phyloP scores from a whole-genome alignment of 495 filamentous ascomycete genomes.

The Penicillium roqueforti region DNA sequence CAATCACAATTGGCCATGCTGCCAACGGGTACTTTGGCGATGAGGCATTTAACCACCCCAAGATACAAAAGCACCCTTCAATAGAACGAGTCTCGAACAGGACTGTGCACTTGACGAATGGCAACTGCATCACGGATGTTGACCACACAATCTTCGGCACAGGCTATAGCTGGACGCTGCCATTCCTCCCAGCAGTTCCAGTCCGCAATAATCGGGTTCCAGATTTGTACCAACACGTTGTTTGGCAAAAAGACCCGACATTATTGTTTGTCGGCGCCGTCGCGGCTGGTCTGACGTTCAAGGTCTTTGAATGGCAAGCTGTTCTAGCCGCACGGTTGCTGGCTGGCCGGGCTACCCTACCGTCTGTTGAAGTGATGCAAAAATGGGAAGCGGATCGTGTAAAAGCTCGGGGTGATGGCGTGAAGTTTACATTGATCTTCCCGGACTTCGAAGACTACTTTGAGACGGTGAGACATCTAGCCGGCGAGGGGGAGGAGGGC shows the following conservation, averaged over 20 bases:
- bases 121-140: constrained; percentile 28
- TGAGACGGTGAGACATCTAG: constrained; percentile 13
- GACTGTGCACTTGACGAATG: constrained; percentile 32
- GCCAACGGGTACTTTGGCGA: neutral
- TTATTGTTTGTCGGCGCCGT: constrained; percentile 16
- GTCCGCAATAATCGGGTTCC: constrained; percentile 12
- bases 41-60: constrained; percentile 4
- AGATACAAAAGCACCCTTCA: neutral
- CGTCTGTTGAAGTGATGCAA: constrained; percentile 26
- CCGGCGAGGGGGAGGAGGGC: neutral
- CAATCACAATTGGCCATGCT: neutral
- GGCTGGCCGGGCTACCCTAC: constrained; percentile 36
- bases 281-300: constrained; percentile 39
- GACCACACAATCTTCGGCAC: constrained; percentile 38
- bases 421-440: constrained; percentile 33
- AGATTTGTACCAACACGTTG: constrained; percentile 17
- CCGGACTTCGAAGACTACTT: constrained; percentile 48
- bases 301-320: constrained; percentile 47
- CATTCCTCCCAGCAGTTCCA: constrained; percentile 7
- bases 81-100: neutral
- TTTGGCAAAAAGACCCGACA: constrained; percentile 13
- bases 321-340: constrained; percentile 42
- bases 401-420: constrained; percentile 32
- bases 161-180: constrained; percentile 26
- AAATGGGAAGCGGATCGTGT: constrained; percentile 41